These are phyloP conservation scores for Alloascoidea africana DNA, from an alignment of 805 yeast species.

Conservation along the genomic window DNA sequence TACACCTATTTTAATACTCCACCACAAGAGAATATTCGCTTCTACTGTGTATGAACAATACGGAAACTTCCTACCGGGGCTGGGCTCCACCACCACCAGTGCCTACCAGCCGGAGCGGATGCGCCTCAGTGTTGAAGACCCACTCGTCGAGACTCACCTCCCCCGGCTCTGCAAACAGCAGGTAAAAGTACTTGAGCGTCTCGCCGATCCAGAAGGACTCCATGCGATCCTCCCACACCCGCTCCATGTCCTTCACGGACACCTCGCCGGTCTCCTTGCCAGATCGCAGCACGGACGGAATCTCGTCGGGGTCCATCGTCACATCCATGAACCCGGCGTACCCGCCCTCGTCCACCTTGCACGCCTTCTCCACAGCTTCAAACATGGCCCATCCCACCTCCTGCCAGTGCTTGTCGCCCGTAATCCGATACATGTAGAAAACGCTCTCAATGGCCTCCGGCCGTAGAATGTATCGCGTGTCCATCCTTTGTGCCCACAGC, in stretches of 20 bases:
- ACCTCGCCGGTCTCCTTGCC: background rate
- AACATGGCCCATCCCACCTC: slow-evolving; percentile 37
- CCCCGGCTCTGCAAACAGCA: slow-evolving; percentile 27
- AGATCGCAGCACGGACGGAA: background rate
- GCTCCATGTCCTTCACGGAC: background rate
- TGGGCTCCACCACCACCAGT: no score
- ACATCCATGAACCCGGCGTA: slow-evolving; percentile 26
- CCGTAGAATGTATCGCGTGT: slow-evolving; percentile 28
- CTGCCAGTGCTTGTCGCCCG: slow-evolving; percentile 45
- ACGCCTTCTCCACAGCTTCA: slow-evolving; percentile 18
- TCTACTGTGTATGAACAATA: no score
- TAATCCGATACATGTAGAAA: slow-evolving; percentile 40
- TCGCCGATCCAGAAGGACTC: slow-evolving; percentile 45
- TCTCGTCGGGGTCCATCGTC: slow-evolving; percentile 18
- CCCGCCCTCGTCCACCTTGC: slow-evolving; percentile 17
- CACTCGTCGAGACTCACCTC: slow-evolving; percentile 33
- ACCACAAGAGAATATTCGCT: no score
- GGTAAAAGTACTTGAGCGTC: slow-evolving; percentile 39
- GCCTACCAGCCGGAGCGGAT: no score
- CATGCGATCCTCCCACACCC: slow-evolving; percentile 19
- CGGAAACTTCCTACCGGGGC: no score
- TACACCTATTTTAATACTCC: no score
- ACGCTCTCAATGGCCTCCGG: slow-evolving; percentile 52
- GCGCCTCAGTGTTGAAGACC: slow-evolving; percentile 50
- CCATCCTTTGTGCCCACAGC: slow-evolving; percentile 15